These are phyloP conservation scores for Coleophoma eucalyptorum DNA, from an alignment of 2,329 filamentous ascomycete species.

Conservation along the genomic window DNA sequence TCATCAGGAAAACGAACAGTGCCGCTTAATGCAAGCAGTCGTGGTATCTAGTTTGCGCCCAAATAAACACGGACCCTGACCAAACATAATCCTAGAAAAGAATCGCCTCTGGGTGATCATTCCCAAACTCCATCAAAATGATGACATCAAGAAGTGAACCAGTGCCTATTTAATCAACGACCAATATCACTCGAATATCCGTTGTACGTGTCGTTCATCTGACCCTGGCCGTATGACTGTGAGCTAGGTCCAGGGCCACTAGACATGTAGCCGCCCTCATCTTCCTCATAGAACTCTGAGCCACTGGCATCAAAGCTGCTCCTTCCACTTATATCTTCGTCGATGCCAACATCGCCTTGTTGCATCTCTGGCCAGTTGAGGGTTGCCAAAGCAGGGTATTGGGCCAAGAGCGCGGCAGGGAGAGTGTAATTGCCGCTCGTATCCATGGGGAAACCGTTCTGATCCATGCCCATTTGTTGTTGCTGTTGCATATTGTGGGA, in stretches of 20 bases:
- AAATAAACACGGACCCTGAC: background rate
- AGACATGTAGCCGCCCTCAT: slow-evolving; percentile 65
- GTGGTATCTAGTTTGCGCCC: background rate
- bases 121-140: background rate
- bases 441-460: slow-evolving; percentile 55
- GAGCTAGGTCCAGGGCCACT: slow-evolving; percentile 22
- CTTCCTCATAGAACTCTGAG: slow-evolving; percentile 66
- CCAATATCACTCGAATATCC: slow-evolving; percentile 28
- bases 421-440: slow-evolving; percentile 59
- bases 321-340: slow-evolving; percentile 73
- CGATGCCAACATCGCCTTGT: slow-evolving; percentile 55
- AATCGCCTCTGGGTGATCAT: slow-evolving; percentile 1
- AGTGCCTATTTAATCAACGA: slow-evolving; percentile 12
- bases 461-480: slow-evolving; percentile 56
- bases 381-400: slow-evolving; percentile 89
- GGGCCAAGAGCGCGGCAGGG: slow-evolving; percentile 83
- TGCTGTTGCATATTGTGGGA: slow-evolving; percentile 58
- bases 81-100: slow-evolving; percentile 3
- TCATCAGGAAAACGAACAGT: background rate
- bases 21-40: background rate
- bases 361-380: slow-evolving; percentile 81
- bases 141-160: background rate
- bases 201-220: slow-evolving; percentile 24
- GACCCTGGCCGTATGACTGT: slow-evolving; percentile 21
- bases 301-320: slow-evolving; percentile 79